Conservation (phyloP, 352 stramenopile species). For the Phytophthora cactorum region DNA sequence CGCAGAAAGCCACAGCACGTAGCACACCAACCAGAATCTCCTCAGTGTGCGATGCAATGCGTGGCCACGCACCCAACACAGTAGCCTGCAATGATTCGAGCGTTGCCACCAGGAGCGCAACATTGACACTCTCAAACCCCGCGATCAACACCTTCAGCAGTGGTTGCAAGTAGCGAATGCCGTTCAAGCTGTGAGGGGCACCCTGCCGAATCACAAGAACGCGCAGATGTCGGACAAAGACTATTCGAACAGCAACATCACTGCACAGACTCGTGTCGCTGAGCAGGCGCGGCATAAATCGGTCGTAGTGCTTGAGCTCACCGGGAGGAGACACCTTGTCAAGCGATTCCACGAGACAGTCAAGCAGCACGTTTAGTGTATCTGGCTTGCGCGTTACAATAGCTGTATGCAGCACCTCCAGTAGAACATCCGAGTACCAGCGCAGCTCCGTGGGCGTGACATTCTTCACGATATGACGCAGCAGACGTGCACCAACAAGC, state of each 20-base stretch:
- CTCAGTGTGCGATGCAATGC: slow-evolving; percentile 71
- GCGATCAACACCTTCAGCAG: slow-evolving; percentile 78
- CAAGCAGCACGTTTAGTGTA: slow-evolving; percentile 65
- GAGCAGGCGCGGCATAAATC: slow-evolving; percentile 70
- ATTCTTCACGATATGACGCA: slow-evolving; percentile 67
- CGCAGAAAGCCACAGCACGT: slow-evolving; percentile 70
- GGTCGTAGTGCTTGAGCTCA: slow-evolving; percentile 72
- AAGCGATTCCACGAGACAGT: slow-evolving; percentile 61
- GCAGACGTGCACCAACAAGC: slow-evolving; percentile 58
- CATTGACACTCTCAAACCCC: slow-evolving; percentile 71
- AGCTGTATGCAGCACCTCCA: slow-evolving; percentile 72
- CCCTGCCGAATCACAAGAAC: slow-evolving; percentile 56
- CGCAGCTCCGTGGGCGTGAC: slow-evolving; percentile 78
- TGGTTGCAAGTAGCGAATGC: slow-evolving; percentile 80
- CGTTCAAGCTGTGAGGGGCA: slow-evolving; percentile 68
- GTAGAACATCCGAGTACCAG: slow-evolving; percentile 81
- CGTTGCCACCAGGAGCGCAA: slow-evolving; percentile 52
- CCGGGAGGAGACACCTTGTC: slow-evolving; percentile 64
- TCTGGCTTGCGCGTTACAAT: slow-evolving; percentile 64
- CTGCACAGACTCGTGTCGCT: slow-evolving; percentile 66
- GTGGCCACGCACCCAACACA: slow-evolving; percentile 68
- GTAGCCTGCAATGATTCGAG: slow-evolving; percentile 64
- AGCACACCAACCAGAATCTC: slow-evolving; percentile 74
- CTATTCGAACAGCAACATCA: slow-evolving; percentile 57
- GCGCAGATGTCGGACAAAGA: slow-evolving; percentile 67